Evolutionary conservation across 495 filamentous ascomycete species (phyloP), one percentile per base, ranked within the genome.

Genomic region (Podospora pseudopauciseta): DNA sequence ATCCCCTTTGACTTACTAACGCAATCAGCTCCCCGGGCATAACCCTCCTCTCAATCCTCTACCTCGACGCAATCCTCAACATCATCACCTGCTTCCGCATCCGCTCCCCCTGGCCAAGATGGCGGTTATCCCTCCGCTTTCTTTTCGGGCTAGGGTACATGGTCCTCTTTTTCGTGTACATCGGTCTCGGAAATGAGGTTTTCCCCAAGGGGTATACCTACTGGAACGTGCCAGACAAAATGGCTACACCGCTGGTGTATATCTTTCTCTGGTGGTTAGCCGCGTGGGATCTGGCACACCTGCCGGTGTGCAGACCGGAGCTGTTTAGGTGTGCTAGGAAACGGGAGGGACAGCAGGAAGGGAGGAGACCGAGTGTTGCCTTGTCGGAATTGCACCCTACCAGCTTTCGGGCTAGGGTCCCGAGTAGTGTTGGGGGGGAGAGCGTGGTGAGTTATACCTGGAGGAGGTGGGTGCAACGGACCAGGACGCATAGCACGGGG

Each of bases 11-110:
- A 61, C 27, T 57, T 56, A 20, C 63, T 67, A 53, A 66, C 39
- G 15, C 9, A 34, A 15, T 49, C 13, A 77, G 76, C 49, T 67
- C 68, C 4, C 64, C 72, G 65, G 76, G 72, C 11, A 55, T 76
- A 13, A 53, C 71, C n/a, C 65, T 78, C 7, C 63, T 77, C 69
- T 57, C 71, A 49, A n/a, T 81, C 6, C 60, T 80, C 58, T 27
- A 53, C 49, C 0, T 75, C 0, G 66, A 82, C 67, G 70, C 72
- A 70, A 27, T 67, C 63, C 56, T 77, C 20, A 64, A 83, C 74
- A 44, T 80, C 72, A 7, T 72, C 39, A 67, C 71, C 13, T 68
- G 80, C 70, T 57, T 79, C 32, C 65, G 69, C 18, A 66, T 62
- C 16, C 55, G 65, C 32, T 59, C 20, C 1, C 44, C 62, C 2